Evolutionary conservation across 2,329 filamentous ascomycete species (phyloP).

Genomic region (Exophiala bonariae): DNA sequence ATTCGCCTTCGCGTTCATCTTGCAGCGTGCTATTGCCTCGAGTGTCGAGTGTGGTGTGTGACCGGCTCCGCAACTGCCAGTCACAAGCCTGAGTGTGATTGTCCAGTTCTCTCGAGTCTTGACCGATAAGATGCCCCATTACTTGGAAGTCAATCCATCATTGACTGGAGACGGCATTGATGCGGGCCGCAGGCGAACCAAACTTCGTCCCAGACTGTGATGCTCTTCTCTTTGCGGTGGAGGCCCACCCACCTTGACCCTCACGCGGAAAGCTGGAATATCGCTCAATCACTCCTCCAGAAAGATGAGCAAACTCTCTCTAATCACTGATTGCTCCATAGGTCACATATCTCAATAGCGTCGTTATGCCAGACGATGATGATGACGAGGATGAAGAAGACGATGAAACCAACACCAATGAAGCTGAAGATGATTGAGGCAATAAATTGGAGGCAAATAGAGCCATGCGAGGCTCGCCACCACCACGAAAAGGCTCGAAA

Average conservation of each 20-base stretch:
- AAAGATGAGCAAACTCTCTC: constrained; percentile 3
- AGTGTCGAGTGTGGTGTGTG: constrained; percentile 2
- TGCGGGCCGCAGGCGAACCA: constrained; percentile 7
- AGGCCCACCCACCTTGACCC: no score
- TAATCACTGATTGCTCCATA: constrained; percentile 36
- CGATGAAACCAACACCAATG: constrained; percentile 20
- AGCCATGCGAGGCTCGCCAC: constrained; percentile 5
- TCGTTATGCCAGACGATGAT: constrained; percentile 69
- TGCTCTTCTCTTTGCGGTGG: background rate
- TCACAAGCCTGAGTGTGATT: constrained; percentile 13
- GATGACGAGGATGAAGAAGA: constrained; percentile 32
- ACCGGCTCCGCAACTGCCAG: constrained; percentile 6
- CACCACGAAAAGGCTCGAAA: constrained; percentile 5
- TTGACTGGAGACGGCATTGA: constrained; percentile 1
- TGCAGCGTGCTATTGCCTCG: background rate
- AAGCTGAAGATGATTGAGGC: constrained; percentile 17
- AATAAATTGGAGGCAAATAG: background rate
- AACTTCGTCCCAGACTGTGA: constrained; percentile 4
- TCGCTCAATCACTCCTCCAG: no score
- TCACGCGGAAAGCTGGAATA: no score
- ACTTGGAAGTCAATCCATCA: constrained; percentile 3
- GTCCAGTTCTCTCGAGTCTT: constrained; percentile 7
- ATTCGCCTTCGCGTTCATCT: constrained; percentile 11
- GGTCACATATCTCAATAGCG: constrained; percentile 70
- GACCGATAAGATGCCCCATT: background rate